phyloP scores from a whole-genome alignment of 225 moss, liverwort and hornwort species.

The Physcomitrium patens region DNA sequence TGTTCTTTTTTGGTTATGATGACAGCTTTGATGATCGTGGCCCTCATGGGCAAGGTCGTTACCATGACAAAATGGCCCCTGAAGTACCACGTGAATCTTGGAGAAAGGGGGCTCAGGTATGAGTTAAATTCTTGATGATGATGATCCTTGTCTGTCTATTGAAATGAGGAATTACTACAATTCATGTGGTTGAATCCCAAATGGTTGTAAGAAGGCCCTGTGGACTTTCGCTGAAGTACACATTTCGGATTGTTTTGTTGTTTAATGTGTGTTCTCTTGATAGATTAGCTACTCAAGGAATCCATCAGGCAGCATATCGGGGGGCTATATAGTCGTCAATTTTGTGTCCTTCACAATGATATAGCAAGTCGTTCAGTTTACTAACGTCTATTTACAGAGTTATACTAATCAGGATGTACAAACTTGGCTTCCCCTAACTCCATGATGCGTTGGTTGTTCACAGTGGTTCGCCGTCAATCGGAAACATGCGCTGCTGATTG shows the following conservation, averaged over 20 bases:
- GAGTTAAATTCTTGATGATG: not conserved
- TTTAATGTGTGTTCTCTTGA: conserved; percentile 15
- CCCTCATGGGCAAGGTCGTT: conserved; percentile 92
- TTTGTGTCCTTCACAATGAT: not conserved
- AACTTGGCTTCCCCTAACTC: conserved; percentile 23
- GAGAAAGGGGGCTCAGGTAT: conserved; percentile 98
- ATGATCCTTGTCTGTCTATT: conserved; percentile 1
- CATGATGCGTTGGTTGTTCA: conserved; percentile 18
- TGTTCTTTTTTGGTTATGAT: conserved; percentile 16
- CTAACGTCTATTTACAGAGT: not conserved
- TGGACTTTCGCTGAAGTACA: not conserved
- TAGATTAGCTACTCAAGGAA: conserved; percentile 11
- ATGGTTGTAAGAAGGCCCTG: conserved; percentile 10
- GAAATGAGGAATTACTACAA: conserved; percentile 6
- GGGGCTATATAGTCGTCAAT: conserved; percentile 15
- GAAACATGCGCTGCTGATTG: conserved; percentile 83
- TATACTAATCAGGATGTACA: not conserved
- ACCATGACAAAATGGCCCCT: conserved; percentile 76
- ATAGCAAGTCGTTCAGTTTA: conserved; percentile 2
- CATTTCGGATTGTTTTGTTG: not conserved
- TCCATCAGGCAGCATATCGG: conserved; percentile 12
- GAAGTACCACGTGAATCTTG: conserved; percentile 68
- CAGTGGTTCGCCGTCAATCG: conserved; percentile 94
- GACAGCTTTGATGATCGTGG: conserved; percentile 97
- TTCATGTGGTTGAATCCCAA: not conserved